Conservation (phyloP, 1,284 basidiomycete species). For the Sanghuangporus baumii region DNA sequence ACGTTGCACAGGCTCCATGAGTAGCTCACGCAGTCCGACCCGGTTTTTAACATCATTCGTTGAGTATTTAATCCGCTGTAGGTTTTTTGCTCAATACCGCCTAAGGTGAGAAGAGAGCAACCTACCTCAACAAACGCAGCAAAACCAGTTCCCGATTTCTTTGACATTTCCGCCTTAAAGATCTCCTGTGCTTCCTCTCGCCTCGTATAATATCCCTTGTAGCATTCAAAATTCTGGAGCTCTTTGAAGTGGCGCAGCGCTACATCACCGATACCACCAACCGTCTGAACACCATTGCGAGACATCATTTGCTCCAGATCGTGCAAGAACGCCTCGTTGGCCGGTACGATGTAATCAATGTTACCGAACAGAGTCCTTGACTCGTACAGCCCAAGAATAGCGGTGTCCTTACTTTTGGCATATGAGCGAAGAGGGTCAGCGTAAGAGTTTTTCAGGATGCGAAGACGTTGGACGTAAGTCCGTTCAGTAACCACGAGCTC, state of each 20-base stretch:
- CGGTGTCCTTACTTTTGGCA: constrained; percentile 76
- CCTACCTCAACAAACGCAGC: constrained; percentile 80
- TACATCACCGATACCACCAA: constrained; percentile 79
- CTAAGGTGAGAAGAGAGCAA: constrained; percentile 19
- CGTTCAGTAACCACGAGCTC: constrained; percentile 37
- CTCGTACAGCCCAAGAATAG: constrained; percentile 85
- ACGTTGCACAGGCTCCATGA: constrained; percentile 99
- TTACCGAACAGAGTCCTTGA: constrained; percentile 93
- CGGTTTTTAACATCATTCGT: constrained; percentile 78
- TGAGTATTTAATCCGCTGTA: constrained; percentile 84
- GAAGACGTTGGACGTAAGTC: constrained; percentile 43
- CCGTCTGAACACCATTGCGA: constrained; percentile 47
- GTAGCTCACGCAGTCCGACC: constrained; percentile 86
- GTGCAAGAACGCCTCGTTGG: constrained; percentile 80
- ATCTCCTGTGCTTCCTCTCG: constrained; percentile 91
- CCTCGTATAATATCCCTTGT: constrained; percentile 87
- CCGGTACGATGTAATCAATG: constrained; percentile 82
- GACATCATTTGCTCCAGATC: constrained; percentile 79
- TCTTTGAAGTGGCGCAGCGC: constrained; percentile 82
- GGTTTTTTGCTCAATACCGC: constrained; percentile 17
- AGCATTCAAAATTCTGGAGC: constrained; percentile 80
- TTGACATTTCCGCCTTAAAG: constrained; percentile 78
- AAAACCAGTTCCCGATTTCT: constrained; percentile 67
- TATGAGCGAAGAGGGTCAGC: constrained; percentile 88
- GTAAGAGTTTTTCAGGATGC: constrained; percentile 74